These are phyloP conservation scores for Fusarium stilboides DNA, from an alignment of 2,329 filamentous ascomycete genomes.

Conservation along the genomic window DNA sequence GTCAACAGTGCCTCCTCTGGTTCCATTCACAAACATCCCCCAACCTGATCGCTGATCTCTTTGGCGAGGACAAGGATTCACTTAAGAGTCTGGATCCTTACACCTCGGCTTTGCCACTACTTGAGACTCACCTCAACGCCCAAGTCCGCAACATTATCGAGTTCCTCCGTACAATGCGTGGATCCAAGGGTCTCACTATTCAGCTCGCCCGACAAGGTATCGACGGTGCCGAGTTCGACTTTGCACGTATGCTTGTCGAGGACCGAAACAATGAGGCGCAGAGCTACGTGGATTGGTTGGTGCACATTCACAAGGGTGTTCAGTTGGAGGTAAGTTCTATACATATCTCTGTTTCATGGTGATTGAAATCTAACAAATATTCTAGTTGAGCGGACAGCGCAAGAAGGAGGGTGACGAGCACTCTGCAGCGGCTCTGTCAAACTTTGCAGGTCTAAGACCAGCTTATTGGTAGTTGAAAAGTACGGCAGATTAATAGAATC, in stretches of 20 bases:
- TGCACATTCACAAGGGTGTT: constrained; percentile 93
- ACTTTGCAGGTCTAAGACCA: constrained; percentile 72
- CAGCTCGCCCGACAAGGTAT: constrained; percentile 93
- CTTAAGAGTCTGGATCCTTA: constrained; percentile 87
- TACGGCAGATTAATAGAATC: constrained; percentile 25
- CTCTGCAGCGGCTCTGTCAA: constrained; percentile 62
- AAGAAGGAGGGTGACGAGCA: constrained; percentile 76
- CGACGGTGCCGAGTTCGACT: constrained; percentile 96
- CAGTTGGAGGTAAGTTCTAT: constrained; percentile 81
- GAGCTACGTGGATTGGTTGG: constrained; percentile 98
- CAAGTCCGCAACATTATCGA: constrained; percentile 95
- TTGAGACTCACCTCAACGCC: constrained; percentile 93
- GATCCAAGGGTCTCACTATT: constrained; percentile 88
- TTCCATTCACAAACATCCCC: constrained; percentile 93
- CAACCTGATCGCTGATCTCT: constrained; percentile 90
- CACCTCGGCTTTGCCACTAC: constrained; percentile 81
- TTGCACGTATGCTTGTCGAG: constrained; percentile 90
- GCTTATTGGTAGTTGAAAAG: constrained; percentile 68
- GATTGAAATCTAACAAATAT: constrained; percentile 26
- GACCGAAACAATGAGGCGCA: constrained; percentile 98
- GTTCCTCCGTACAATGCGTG: constrained; percentile 84
- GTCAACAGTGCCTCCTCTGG: constrained; percentile 93
- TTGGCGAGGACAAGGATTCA: constrained; percentile 79
- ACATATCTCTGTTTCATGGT: background rate
- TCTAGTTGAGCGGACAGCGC: constrained; percentile 76